A percentile compares a stretch with the other conserved stretches of the same genome.
These are phyloP conservation scores for Backusella parvicylindrica DNA, from an alignment of 192 early-diverging fungal species.

Conservation along the genomic window DNA sequence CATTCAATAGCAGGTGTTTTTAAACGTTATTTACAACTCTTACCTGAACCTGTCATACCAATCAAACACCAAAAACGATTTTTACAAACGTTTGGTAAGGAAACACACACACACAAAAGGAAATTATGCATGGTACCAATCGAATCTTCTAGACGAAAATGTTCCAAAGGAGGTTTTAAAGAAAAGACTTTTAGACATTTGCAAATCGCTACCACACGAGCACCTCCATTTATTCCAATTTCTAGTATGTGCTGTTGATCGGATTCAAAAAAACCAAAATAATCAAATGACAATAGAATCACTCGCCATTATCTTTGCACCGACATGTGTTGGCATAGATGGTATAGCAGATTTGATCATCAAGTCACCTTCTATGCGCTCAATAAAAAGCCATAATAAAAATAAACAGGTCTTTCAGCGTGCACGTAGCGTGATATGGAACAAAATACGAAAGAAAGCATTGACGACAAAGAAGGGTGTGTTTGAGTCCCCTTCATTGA, in stretches of 20 bases:
- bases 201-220: background rate
- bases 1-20: background rate
- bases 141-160: background rate
- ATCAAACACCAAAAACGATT: background rate
- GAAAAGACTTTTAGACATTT: background rate
- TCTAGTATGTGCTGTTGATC: background rate
- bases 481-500: background rate
- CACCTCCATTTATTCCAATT: constrained; percentile 9
- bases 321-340: background rate
- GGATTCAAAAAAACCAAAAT: background rate
- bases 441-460: background rate
- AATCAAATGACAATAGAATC: constrained; percentile 9
- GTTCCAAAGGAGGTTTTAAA: background rate
- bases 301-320: constrained; percentile 8
- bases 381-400: background rate
- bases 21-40: constrained; percentile 3
- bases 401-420: background rate
- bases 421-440: background rate
- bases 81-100: background rate
- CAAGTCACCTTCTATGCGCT: background rate
- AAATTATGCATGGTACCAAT: background rate
- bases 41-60: constrained; percentile 10
- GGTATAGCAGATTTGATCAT: background rate
- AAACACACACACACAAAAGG: background rate
- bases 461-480: background rate